Evolutionary conservation across 2,329 filamentous ascomycete species (phyloP), one percentile per base, ranked within the genome.

Genomic region (Neonectria ditissima): DNA sequence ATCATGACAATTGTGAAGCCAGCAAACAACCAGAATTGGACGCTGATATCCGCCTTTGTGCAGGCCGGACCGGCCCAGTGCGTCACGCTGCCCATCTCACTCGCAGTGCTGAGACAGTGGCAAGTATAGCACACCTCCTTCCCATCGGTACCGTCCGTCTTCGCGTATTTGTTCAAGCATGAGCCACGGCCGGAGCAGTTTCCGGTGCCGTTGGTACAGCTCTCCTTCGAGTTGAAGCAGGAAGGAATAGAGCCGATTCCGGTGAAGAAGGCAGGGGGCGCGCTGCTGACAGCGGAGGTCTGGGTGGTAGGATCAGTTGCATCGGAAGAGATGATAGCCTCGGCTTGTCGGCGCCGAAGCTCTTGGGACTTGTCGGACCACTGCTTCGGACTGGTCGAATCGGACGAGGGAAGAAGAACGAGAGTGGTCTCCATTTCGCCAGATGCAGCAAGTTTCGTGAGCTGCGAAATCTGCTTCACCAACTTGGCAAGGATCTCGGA

Each of bases 41-140:
- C 87, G 77, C 93, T 97, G 55, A 98, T 84, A 75, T 99, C 95
- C 78, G 91, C 87, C 88, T 98, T 99, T 76, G 96, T 89, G 82
- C 96, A 99, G 50, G 91, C 91, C 39, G 88, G 83, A 16, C 96
- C 96, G 53, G 90, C 95, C 93, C 94, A 98, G 75, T 90, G 86
- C 0, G 88, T 88, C 14, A 89, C 87, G 78, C 89, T 89, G 39
- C 85, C 82, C 16, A 80, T 83, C n/a, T 84, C 82, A 55, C 84
- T 82, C 34, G 82, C 78, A 30, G 89, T 91, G 44, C 86, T 81
- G 57, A 83, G 81, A 82, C 96, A 99, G 67, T 83, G 82, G 83
- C 96, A 99, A 61, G 87, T 84, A 77, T 90, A 98, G 86, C 95
- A 98, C 34, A 83, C 80, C 11, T 78, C 70, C 48, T 73, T 77